phyloP scores from a whole-genome alignment of 345 rosid genomes.

The Dimocarpus longan region DNA sequence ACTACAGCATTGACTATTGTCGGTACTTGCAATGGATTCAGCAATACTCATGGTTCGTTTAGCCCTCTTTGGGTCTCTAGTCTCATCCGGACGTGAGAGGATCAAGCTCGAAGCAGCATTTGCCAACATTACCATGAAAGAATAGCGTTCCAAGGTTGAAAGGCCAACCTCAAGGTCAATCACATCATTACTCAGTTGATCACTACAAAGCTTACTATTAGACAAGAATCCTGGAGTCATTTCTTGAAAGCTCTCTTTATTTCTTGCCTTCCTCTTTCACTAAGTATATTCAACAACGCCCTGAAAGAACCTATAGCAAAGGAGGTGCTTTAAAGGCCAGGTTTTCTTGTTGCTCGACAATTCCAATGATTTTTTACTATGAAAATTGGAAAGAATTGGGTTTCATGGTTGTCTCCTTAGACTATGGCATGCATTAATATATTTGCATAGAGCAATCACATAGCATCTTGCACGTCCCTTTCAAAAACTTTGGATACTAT shows the following conservation, averaged over 20 bases:
- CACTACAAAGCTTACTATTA: slow-evolving; percentile 15
- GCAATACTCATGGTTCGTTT: slow-evolving; percentile 30
- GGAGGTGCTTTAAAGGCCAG: not conserved
- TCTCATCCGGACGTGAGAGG: slow-evolving; percentile 18
- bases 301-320: slow-evolving; percentile 40
- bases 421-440: not conserved
- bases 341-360: not conserved
- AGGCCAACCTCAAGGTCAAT: slow-evolving; percentile 33
- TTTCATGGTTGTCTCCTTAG: slow-evolving; percentile 15
- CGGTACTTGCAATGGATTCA: slow-evolving; percentile 33
- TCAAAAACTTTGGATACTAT: slow-evolving; percentile 5
- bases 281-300: slow-evolving; percentile 30
- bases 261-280: not conserved
- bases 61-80: slow-evolving; percentile 40
- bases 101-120: slow-evolving; percentile 9
- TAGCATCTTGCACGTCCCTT: not conserved
- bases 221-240: slow-evolving; percentile 27
- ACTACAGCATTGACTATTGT: not conserved
- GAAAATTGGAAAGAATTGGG: not conserved
- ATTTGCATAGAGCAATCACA: slow-evolving; percentile 30
- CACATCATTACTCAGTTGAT: slow-evolving; percentile 22
- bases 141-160: slow-evolving; percentile 33
- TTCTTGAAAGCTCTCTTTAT: slow-evolving; percentile 8
- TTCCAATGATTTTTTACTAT: not conserved
- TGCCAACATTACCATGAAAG: slow-evolving; percentile 28